These are phyloP conservation scores for Breviolum minutum DNA, from an alignment of 73 alveolate species.

Conservation along the genomic window DNA sequence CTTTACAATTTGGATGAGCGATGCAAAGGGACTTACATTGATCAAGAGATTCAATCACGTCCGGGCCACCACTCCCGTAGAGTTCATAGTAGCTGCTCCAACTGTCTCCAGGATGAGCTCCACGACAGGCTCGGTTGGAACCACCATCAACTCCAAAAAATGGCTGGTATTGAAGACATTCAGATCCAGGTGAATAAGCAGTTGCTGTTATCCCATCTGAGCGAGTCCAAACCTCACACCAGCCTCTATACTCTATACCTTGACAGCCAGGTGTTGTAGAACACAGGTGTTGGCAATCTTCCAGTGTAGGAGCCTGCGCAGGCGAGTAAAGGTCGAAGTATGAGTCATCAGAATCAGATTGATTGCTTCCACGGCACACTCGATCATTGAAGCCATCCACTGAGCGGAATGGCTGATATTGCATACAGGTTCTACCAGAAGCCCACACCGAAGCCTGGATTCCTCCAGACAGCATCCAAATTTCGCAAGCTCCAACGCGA, in stretches of 20 bases:
- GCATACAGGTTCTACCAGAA: constrained; percentile 62
- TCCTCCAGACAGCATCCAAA: constrained; percentile 65
- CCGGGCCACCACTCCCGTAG: not conserved
- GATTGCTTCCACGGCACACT: constrained; percentile 65
- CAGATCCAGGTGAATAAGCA: constrained; percentile 31
- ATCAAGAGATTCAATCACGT: not conserved
- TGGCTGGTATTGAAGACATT: constrained; percentile 46
- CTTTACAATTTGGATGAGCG: constrained; percentile 14
- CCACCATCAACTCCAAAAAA: constrained; percentile 59
- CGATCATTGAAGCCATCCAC: constrained; percentile 88
- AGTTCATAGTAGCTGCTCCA: constrained; percentile 72
- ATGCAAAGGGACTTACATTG: constrained; percentile 35
- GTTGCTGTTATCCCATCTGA: constrained; percentile 34
- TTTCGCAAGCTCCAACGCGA: constrained; percentile 69
- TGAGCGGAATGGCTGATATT: constrained; percentile 40
- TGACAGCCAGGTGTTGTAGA: constrained; percentile 31
- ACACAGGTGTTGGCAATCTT: constrained; percentile 28
- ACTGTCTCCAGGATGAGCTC: constrained; percentile 31
- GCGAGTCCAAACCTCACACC: constrained; percentile 89
- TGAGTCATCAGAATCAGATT: not conserved
- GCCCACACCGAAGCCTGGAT: constrained; percentile 79
- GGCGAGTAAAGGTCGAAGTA: constrained; percentile 67
- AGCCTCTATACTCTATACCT: constrained; percentile 77
- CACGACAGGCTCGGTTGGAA: constrained; percentile 66
- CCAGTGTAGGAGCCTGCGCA: constrained; percentile 21